Evolutionary conservation across 257 asterid genomes (phyloP).

Genomic region (Solanum virginianum): DNA sequence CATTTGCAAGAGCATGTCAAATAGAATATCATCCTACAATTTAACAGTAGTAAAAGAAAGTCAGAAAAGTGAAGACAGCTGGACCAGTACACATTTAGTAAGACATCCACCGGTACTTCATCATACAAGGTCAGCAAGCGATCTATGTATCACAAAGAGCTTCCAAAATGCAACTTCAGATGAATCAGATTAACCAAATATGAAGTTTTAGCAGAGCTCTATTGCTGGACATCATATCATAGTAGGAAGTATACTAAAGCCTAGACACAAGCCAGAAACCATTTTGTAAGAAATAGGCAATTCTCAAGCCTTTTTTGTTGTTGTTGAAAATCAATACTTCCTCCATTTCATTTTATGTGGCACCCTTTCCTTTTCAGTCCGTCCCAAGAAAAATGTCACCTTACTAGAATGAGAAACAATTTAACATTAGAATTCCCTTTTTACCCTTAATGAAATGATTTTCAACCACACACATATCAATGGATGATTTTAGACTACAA

Average conservation of each 20-base stretch:
- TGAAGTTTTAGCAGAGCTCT: background rate
- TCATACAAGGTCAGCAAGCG: background rate
- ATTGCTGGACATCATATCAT: background rate
- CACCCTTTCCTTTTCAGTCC: too few relatives aligned
- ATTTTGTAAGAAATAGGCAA: background rate
- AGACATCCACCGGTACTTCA: background rate
- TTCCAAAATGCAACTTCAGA: background rate
- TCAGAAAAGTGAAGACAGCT: background rate
- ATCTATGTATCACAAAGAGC: background rate
- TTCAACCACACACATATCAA: too few relatives aligned
- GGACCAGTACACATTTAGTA: background rate
- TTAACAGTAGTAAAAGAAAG: slow-evolving; percentile 4
- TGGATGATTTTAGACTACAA: too few relatives aligned
- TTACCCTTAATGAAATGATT: too few relatives aligned
- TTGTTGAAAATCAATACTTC: background rate
- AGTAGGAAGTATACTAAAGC: background rate
- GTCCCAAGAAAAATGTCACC: too few relatives aligned
- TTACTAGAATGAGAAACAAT: too few relatives aligned
- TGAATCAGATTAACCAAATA: background rate
- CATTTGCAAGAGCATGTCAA: slow-evolving; percentile 74
- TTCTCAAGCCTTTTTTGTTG: background rate
- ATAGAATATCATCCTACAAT: slow-evolving; percentile 75
- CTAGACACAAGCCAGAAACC: background rate
- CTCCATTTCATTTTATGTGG: too few relatives aligned
- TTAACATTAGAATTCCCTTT: too few relatives aligned